Conservation (phyloP, 768 basidiomycete species). For the Rhizopogon sp. region DNA sequence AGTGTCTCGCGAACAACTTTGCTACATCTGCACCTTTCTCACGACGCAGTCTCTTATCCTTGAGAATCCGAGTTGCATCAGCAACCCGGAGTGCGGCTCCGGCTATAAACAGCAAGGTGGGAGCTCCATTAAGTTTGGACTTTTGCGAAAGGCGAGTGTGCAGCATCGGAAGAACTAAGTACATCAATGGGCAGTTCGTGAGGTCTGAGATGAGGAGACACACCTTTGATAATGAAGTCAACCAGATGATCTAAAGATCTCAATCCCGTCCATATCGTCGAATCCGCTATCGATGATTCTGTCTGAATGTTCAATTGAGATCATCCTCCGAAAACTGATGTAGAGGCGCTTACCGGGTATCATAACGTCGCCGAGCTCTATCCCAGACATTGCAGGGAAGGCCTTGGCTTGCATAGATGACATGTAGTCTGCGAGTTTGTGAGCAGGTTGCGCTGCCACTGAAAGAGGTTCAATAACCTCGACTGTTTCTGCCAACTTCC, state of each 20-base stretch:
- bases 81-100: slow-evolving; percentile 91
- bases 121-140: slow-evolving; percentile 77
- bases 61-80: slow-evolving; percentile 75
- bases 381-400: slow-evolving; percentile 59
- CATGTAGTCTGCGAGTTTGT: slow-evolving; percentile 58
- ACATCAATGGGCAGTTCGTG: neutral
- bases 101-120: slow-evolving; percentile 80
- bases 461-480: slow-evolving; percentile 36
- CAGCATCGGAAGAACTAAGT: slow-evolving; percentile 61
- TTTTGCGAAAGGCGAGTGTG: slow-evolving; percentile 67
- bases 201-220: slow-evolving; percentile 8
- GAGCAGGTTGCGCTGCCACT: slow-evolving; percentile 53
- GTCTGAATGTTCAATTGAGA: slow-evolving; percentile 47
- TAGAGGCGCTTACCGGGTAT: slow-evolving; percentile 63
- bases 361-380: slow-evolving; percentile 77
- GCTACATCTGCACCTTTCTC: slow-evolving; percentile 89
- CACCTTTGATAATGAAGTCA: slow-evolving; percentile 76
- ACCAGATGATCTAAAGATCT: slow-evolving; percentile 67
- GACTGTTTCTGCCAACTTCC: slow-evolving; percentile 49
- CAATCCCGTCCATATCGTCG: slow-evolving; percentile 64
- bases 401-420: slow-evolving; percentile 62
- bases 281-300: slow-evolving; percentile 75
- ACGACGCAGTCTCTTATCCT: slow-evolving; percentile 62
- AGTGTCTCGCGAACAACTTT: slow-evolving; percentile 93
- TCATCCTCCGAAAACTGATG: slow-evolving; percentile 15